Evolutionary conservation across 2,329 filamentous ascomycete genomes (phyloP), one percentile per base, ranked within the genome.

Genomic region (Scedosporium minutisporum): DNA sequence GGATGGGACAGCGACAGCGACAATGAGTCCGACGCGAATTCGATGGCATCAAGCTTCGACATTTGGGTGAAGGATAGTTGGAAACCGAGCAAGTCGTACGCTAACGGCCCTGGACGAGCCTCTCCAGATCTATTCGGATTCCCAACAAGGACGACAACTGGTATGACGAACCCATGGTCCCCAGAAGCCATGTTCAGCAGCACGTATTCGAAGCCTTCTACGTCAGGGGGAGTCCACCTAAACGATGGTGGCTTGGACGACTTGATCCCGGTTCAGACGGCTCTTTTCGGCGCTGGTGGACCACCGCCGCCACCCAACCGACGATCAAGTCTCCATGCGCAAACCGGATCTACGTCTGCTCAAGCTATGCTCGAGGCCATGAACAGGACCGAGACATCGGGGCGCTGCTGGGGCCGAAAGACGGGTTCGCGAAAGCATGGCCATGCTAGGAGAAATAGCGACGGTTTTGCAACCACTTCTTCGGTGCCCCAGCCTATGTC

Each of bases 81-180:
- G 38, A 80, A 80, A 57, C 76, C 79, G 0, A 69, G 71, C 0
- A 68, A 66, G 1, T 16, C 46, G 18, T 58, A 33, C 27, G 67
- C 68, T 6, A 69, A 72, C 27, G 69, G 70, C 0, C 69, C 67
- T 0, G 68, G 69, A 6, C 69, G 72, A 27, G 66, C 66, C 0
- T 83, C 82, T 3, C 82, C 82, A 0, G 82, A 85, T 63, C 72
- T 85, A 1, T 85, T 85, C 64, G 74, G 77, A 18, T 83, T 85
- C 63, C 82, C 82, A 0, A 71, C 71, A 0, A 72, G 69, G 6
- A 68, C 73, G 0, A 63, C 66, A n/a, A 71, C 67, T 41, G 69
- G 70, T 16, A 74, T 75, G 9, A 18, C 55, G 6, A 18, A n/a
- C 4, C 38, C 60, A 10, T 85, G 82, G 82, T 75, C 77, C 18